Evolutionary conservation across 495 filamentous ascomycete genomes (phyloP).

Genomic region (Penicillium longicatenatum): DNA sequence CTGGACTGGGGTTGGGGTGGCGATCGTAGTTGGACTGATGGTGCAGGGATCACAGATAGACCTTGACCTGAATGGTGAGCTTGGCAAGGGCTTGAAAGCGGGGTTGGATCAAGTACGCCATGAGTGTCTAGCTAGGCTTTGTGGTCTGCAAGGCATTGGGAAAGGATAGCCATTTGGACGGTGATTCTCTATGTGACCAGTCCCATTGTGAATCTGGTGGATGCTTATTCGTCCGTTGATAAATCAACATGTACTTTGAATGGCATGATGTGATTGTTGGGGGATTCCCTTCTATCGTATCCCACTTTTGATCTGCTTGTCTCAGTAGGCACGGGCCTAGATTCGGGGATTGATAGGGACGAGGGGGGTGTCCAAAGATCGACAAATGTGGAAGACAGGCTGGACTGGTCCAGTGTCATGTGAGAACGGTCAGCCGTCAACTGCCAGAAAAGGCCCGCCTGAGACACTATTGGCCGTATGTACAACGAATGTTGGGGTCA

Average conservation of each 20-base stretch:
- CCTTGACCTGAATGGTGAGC: not conserved
- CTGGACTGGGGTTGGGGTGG: not conserved
- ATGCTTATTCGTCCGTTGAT: not conserved
- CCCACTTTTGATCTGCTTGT: not conserved
- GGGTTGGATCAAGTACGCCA: not conserved
- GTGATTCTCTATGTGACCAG: not conserved
- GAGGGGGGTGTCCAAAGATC: not conserved
- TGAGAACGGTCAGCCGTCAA: not conserved
- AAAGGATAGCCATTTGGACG: not conserved
- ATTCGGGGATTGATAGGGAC: not conserved
- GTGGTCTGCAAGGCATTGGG: not conserved
- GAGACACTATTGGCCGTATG: conserved; percentile 20
- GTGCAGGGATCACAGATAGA: conserved; percentile 4
- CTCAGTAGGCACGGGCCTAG: not conserved
- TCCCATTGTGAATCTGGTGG: not conserved
- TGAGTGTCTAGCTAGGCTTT: not conserved
- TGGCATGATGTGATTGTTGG: not conserved
- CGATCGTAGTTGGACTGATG: conserved; percentile 2
- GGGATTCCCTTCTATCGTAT: not conserved
- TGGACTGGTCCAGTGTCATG: conserved; percentile 3
- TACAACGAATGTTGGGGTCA: conserved; percentile 20
- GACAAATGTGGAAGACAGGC: not conserved
- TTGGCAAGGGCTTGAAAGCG: not conserved
- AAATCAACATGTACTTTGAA: not conserved
- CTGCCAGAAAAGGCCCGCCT: conserved; percentile 10